These are phyloP conservation scores for Calcarisporium arbuscula DNA, from an alignment of 2,329 filamentous ascomycete genomes.

Conservation along the genomic window DNA sequence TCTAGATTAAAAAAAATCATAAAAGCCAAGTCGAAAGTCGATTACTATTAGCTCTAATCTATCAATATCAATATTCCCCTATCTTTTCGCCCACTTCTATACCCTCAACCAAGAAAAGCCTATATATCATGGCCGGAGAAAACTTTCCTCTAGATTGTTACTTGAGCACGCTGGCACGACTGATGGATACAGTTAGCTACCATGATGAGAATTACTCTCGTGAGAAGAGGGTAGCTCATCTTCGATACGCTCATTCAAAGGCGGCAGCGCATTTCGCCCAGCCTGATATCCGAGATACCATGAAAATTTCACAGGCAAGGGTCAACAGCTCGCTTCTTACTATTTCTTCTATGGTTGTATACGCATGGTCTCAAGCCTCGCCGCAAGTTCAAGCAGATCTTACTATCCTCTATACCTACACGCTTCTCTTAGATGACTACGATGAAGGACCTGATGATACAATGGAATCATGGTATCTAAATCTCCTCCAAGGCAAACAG, in stretches of 20 bases:
- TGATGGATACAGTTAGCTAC: constrained; percentile 13
- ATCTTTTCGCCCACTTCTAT: too few species aligned
- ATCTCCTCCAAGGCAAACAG: constrained; percentile 9
- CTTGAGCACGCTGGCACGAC: constrained; percentile 9
- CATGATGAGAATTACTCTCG: constrained; percentile 12
- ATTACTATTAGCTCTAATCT: too few species aligned
- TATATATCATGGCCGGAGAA: constrained; percentile 1
- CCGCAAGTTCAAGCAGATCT: constrained; percentile 14
- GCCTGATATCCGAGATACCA: constrained; percentile 5
- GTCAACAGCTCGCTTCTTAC: constrained; percentile 12
- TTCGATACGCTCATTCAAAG: constrained; percentile 11
- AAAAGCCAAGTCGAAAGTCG: too few species aligned
- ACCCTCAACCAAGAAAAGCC: too few species aligned
- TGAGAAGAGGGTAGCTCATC: constrained; percentile 9
- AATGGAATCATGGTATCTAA: constrained; percentile 13
- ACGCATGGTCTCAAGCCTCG: constrained; percentile 19
- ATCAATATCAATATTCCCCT: too few species aligned
- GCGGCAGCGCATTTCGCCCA: constrained; percentile 14
- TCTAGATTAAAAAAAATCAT: too few species aligned
- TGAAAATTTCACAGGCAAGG: constrained; percentile 9
- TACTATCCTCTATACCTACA: constrained; percentile 15
- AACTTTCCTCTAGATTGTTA: constrained; percentile 6
- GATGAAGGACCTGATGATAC: constrained; percentile 7
- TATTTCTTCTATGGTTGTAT: constrained; percentile 21
- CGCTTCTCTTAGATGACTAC: constrained; percentile 14